Evolutionary conservation across 208 protist species (phyloP), one percentile per base, ranked within the genome.

Genomic region (Crithidia thermophila): DNA sequence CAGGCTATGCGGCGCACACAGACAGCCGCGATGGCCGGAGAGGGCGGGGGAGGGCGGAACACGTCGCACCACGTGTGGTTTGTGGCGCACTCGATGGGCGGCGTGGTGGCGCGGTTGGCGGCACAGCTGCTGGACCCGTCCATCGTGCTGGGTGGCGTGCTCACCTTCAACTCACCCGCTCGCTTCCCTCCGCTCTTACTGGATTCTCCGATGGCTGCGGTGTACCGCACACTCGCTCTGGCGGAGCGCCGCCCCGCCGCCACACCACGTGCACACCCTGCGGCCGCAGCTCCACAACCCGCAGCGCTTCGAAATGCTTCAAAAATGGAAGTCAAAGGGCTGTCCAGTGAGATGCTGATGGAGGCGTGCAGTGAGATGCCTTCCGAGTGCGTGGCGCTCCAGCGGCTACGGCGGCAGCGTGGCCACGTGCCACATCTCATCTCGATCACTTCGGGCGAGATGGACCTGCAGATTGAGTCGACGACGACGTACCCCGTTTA

Each of bases 61-160:
- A 25, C 59, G 53, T 20, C 1, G 14, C 59, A 50, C 21, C 55
- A 11, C 13, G 67, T 82, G 11, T 87, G 81, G 81, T 36, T 90
- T 31, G 75, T 83, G 33, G 81, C 66, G 11, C 81, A 90, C 43
- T 90, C 74, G 13, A 90, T 90, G 84, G 81, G 80, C 13, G 84
- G 78, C 47, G 47, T 83, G 25, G 78, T 90, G 43, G 81, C 78
- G 6, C 69, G 63, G 0, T 33, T 87, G 25, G 77, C 70, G 31
- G 67, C 76, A 25, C 28, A 51, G 30, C 28, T 78, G 49, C 40
- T 81, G 25, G 25, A 62, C 25, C 4, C 30, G 4, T 47, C 49
- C 30, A 8, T 46, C 4, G 60, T 36, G 18, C 18, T 90, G 14
- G 55, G 68, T 27, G 71, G 77, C 20, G 56, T 90, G 30, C 39